A percentile compares a stretch with the other conserved stretches of the same genome.
phyloP scores from a whole-genome alignment of 2,329 filamentous ascomycete species.

The Dothistroma septosporum region DNA sequence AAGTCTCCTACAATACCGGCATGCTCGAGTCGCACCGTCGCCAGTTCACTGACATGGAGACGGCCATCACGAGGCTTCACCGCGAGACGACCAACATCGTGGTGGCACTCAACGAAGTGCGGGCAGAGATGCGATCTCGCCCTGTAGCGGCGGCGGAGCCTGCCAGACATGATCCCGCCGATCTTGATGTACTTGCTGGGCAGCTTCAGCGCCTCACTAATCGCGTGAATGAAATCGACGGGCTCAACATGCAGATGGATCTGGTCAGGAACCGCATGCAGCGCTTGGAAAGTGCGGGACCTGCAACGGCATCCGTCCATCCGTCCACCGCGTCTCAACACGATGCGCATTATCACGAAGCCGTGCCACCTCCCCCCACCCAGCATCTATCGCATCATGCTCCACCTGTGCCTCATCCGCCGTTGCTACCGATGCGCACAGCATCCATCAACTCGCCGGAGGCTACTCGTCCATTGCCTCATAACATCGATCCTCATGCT shows the following conservation, averaged over 20 bases:
- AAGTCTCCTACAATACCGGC: conserved; percentile 45
- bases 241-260: conserved; percentile 45
- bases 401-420: conserved; percentile 9
- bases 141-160: conserved; percentile 17
- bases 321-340: conserved; percentile 9
- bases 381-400: conserved; percentile 5
- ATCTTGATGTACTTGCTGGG: conserved; percentile 44
- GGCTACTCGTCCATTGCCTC: conserved; percentile 15
- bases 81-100: conserved; percentile 37
- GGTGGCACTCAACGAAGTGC: conserved; percentile 36
- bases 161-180: conserved; percentile 29
- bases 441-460: conserved; percentile 23
- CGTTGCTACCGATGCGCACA: conserved; percentile 30
- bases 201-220: conserved; percentile 38
- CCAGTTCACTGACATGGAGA: conserved; percentile 41
- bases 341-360: conserved; percentile 1
- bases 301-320: conserved; percentile 10
- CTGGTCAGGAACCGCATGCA: conserved; percentile 47
- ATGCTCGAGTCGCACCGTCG: conserved; percentile 39
- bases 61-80: conserved; percentile 38
- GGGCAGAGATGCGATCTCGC: conserved; percentile 34
- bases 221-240: conserved; percentile 46
- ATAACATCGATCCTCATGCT: conserved; percentile 13
- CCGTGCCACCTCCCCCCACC: neutral
- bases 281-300: conserved; percentile 29